Percentiles rank a stretch among this genome's conserved stretches.
These are phyloP conservation scores for Backusella westeae DNA, from an alignment of 192 early-diverging fungal genomes.

Conservation along the genomic window DNA sequence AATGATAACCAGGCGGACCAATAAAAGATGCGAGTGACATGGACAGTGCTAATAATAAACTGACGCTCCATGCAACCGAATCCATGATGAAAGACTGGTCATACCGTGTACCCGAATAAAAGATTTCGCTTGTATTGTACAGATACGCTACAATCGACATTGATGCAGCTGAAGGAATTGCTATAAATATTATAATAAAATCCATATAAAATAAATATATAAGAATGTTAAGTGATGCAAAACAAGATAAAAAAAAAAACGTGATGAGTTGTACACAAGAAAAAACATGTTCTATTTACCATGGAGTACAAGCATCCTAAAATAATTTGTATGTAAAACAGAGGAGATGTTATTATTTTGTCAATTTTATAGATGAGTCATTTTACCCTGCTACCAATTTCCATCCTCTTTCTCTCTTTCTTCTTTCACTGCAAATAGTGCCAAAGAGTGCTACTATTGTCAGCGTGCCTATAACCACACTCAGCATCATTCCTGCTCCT, in stretches of 20 bases:
- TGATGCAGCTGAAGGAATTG: conserved; percentile 19
- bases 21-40: conserved; percentile 17
- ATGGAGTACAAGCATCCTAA: conserved; percentile 22
- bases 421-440: conserved; percentile 21
- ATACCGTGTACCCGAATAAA: conserved; percentile 20
- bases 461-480: conserved; percentile 20
- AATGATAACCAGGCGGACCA: conserved; percentile 19
- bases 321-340: conserved; percentile 1
- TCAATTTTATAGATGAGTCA: neutral
- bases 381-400: conserved; percentile 27
- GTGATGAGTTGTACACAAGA: neutral
- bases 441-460: conserved; percentile 19
- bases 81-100: conserved; percentile 22
- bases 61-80: conserved; percentile 21
- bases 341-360: neutral
- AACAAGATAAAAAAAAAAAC: neutral
- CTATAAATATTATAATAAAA: conserved; percentile 4
- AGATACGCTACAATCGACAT: conserved; percentile 22
- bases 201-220: neutral
- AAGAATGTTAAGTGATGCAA: conserved; percentile 1
- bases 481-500: conserved; percentile 23
- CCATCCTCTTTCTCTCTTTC: conserved; percentile 28
- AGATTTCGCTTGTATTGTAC: conserved; percentile 18
- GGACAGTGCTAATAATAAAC: conserved; percentile 15
- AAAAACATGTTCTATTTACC: conserved; percentile 7